phyloP scores from a whole-genome alignment of 495 filamentous ascomycete genomes.

The Xylaria venustula region DNA sequence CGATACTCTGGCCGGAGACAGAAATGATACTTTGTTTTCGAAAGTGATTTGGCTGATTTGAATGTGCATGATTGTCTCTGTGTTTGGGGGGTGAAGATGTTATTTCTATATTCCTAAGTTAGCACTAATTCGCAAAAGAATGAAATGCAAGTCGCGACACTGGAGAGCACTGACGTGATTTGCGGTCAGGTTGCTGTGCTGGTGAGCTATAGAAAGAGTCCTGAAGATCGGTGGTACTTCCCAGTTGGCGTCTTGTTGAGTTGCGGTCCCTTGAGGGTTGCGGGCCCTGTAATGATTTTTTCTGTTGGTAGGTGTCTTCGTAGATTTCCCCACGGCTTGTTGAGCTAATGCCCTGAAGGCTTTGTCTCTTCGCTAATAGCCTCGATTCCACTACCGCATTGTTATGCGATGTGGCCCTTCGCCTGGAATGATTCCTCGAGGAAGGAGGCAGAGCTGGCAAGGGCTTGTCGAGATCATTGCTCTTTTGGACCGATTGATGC shows the following conservation, averaged over 20 bases:
- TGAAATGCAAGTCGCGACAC: neutral
- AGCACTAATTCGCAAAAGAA: neutral
- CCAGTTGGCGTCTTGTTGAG: conserved; percentile 11
- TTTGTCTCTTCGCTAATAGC: conserved; percentile 26
- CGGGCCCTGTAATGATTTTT: conserved; percentile 8
- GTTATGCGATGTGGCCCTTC: conserved; percentile 16
- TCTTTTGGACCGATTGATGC: conserved; percentile 7
- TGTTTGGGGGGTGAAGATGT: conserved; percentile 6
- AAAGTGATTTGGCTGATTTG: conserved; percentile 9
- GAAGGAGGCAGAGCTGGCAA: conserved; percentile 4
- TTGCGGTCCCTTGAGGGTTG: conserved; percentile 6
- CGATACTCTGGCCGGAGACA: conserved; percentile 15
- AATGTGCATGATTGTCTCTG: conserved; percentile 17
- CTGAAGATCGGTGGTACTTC: conserved; percentile 16
- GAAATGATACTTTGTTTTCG: conserved; percentile 23
- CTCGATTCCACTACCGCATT: conserved; percentile 11
- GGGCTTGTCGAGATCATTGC: conserved; percentile 9
- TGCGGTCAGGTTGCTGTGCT: conserved; percentile 11
- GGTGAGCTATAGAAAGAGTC: conserved; percentile 17
- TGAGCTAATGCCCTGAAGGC: conserved; percentile 28
- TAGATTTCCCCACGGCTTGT: neutral
- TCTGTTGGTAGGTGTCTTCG: conserved; percentile 10
- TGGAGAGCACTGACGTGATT: conserved; percentile 18
- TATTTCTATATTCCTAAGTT: conserved; percentile 12
- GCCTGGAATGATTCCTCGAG: conserved; percentile 10